A percentile compares a stretch with the other conserved stretches of the same genome.
Evolutionary conservation across 257 asterid genomes (phyloP).

Genomic region (Oldenlandia corymbosa): DNA sequence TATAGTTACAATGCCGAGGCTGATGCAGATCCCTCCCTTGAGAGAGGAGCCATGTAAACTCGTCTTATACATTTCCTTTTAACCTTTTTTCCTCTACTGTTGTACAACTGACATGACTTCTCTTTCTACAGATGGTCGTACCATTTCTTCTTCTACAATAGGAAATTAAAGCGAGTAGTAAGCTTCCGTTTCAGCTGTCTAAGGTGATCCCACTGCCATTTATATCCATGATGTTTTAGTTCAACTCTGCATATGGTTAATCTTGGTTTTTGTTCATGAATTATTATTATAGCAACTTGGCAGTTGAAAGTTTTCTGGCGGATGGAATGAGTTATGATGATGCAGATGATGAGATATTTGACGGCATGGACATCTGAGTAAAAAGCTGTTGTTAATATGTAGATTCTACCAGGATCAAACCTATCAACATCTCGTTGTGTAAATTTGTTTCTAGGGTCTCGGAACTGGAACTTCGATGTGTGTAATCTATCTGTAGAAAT

Average conservation of each 20-base stretch:
- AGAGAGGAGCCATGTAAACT: constrained; percentile 83
- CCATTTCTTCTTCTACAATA: constrained; percentile 94
- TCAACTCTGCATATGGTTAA: background rate
- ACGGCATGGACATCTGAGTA: constrained; percentile 74
- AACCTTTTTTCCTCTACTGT: background rate
- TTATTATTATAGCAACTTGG: constrained; percentile 54
- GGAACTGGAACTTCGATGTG: background rate
- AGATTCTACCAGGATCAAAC: background rate
- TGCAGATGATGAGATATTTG: constrained; percentile 73
- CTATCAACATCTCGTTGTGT: constrained; percentile 6
- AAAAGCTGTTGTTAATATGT: constrained; percentile 15
- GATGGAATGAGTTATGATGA: constrained; percentile 40
- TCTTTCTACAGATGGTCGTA: constrained; percentile 70
- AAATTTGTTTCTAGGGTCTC: background rate
- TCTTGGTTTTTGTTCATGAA: constrained; percentile 8
- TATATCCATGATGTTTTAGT: background rate
- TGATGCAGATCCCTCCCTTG: constrained; percentile 80
- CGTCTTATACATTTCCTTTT: background rate
- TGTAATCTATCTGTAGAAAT: background rate
- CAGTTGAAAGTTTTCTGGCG: constrained; percentile 31
- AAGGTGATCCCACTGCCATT: constrained; percentile 44
- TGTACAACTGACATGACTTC: background rate
- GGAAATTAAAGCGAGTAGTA: constrained; percentile 80
- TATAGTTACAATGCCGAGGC: constrained; percentile 85
- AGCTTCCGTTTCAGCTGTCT: constrained; percentile 86